phyloP scores from a whole-genome alignment of 2,329 filamentous ascomycete species.

The Trichoderma endophyticum region DNA sequence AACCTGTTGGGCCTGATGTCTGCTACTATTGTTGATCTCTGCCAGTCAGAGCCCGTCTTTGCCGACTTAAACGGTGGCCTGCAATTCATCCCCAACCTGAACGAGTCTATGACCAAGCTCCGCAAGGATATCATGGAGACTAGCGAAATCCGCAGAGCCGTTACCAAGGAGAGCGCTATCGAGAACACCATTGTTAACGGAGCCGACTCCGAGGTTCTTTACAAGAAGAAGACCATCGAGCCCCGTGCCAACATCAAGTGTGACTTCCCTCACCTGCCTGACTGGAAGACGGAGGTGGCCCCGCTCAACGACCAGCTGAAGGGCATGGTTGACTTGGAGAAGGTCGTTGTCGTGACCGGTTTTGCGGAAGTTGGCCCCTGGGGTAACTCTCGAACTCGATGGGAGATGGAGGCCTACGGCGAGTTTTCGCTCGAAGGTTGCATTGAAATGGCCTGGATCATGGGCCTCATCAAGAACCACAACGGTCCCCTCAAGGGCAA shows the following conservation, averaged over 20 bases:
- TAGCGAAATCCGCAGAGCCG: slow-evolving; percentile 86
- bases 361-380: slow-evolving; percentile 95
- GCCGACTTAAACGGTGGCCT: slow-evolving; percentile 96
- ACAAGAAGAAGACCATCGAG: slow-evolving; percentile 91
- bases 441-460: slow-evolving; percentile 99
- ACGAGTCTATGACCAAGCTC: slow-evolving; percentile 88
- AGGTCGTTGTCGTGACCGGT: slow-evolving; percentile 95
- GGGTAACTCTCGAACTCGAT: slow-evolving; percentile 96
- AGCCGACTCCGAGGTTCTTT: slow-evolving; percentile 84
- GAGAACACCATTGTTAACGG: slow-evolving; percentile 98
- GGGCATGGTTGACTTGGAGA: slow-evolving; percentile 98
- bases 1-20: slow-evolving; percentile 96
- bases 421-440: slow-evolving; percentile 97
- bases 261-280: slow-evolving; percentile 83
- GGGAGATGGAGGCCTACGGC: slow-evolving; percentile 98
- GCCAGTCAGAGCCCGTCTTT: slow-evolving; percentile 92
- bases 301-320: slow-evolving; percentile 85
- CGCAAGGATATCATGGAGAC: slow-evolving; percentile 94
- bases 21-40: slow-evolving; percentile 88
- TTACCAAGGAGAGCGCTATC: slow-evolving; percentile 91
- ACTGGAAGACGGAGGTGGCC: slow-evolving; percentile 88
- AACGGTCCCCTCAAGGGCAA: slow-evolving; percentile 95
- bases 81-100: slow-evolving; percentile 94
- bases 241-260: slow-evolving; percentile 98
- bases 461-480: slow-evolving; percentile 98